Percentiles rank a stretch among this genome's conserved stretches.
phyloP scores from a whole-genome alignment of 306 rosid species.

The Malus sieversii region DNA sequence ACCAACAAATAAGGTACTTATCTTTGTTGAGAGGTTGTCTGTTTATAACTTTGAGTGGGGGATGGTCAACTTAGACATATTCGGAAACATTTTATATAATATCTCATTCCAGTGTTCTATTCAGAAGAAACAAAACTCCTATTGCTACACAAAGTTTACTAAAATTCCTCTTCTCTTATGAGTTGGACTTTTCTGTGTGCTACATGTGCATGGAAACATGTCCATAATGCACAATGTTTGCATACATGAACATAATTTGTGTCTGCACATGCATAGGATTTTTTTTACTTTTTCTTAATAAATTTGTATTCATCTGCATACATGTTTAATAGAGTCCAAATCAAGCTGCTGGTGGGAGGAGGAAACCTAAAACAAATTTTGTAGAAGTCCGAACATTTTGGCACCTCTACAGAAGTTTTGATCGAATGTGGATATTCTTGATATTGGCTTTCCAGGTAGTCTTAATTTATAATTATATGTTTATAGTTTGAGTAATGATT shows the following conservation, averaged over 20 bases:
- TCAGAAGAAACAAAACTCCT: neutral
- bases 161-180: neutral
- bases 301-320: conserved; percentile 6
- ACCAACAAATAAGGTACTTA: conserved; percentile 40
- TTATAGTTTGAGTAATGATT: neutral
- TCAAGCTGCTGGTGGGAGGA: conserved; percentile 48
- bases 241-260: neutral
- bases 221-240: neutral
- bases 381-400: conserved; percentile 91
- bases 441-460: conserved; percentile 93
- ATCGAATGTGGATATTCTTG: conserved; percentile 97
- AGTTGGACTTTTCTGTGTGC: neutral
- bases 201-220: neutral
- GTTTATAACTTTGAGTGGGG: neutral
- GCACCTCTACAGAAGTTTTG: conserved; percentile 91
- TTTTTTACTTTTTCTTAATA: neutral
- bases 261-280: neutral
- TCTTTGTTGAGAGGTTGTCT: conserved; percentile 5
- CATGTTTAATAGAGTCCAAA: conserved; percentile 47
- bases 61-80: neutral
- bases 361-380: conserved; percentile 89
- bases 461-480: conserved; percentile 7
- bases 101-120: neutral
- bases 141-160: neutral
- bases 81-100: neutral